A percentile compares a stretch with the other conserved stretches of the same genome.
Conservation (phyloP, 140 eudicot genomes). For the Anethum foeniculum region DNA sequence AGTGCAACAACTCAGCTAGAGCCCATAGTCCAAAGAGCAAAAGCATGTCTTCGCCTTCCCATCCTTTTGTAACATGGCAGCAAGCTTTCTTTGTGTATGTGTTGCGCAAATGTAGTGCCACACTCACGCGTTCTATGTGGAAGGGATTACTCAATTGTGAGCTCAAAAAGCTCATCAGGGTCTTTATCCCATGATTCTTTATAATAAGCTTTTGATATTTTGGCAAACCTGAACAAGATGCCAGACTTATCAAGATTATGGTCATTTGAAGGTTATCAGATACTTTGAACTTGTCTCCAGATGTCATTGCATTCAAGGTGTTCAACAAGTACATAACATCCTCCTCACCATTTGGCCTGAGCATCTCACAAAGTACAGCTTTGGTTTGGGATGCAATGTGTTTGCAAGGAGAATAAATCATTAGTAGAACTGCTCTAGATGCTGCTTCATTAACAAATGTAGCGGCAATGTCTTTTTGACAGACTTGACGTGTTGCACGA, state of each 20-base stretch:
- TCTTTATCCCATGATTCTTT: conserved; percentile 40
- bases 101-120: conserved; percentile 46
- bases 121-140: conserved; percentile 29
- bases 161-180: conserved; percentile 38
- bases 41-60: conserved; percentile 70
- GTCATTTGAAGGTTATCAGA: conserved; percentile 43
- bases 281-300: conserved; percentile 27
- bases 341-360: conserved; percentile 37
- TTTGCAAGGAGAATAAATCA: conserved; percentile 79
- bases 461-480: conserved; percentile 24
- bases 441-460: conserved; percentile 41
- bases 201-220: conserved; percentile 36
- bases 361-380: conserved; percentile 32
- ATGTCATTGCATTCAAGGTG: conserved; percentile 34
- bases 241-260: conserved; percentile 47
- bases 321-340: conserved; percentile 38
- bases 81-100: conserved; percentile 41
- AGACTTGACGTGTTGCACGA: conserved; percentile 43
- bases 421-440: conserved; percentile 57
- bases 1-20: conserved; percentile 58
- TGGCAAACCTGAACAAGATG: conserved; percentile 57
- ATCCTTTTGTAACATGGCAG: conserved; percentile 53
- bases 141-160: conserved; percentile 39
- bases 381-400: conserved; percentile 48
- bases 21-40: conserved; percentile 57